Evolutionary conservation across 768 basidiomycete species (phyloP).

Genomic region (Daedalea quercina): DNA sequence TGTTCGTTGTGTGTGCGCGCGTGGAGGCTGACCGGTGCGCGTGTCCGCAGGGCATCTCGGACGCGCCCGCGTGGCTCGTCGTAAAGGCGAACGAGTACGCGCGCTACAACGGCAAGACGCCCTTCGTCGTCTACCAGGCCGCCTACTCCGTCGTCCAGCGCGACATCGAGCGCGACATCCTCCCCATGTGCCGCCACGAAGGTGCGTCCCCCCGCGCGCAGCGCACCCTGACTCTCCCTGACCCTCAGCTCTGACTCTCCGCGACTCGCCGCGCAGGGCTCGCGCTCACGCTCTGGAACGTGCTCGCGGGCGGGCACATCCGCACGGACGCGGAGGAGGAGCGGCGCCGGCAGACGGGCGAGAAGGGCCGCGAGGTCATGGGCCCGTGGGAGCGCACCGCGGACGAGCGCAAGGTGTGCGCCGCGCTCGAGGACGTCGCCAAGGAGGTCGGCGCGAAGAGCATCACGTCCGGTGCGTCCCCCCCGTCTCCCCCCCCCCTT

Average conservation of each 20-base stretch:
- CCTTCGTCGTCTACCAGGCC: slow-evolving; percentile 40
- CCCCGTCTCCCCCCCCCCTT: background rate
- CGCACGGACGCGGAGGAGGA: slow-evolving; percentile 20
- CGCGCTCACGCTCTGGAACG: slow-evolving; percentile 16
- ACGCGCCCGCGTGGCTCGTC: slow-evolving; percentile 32
- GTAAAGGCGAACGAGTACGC: slow-evolving; percentile 33
- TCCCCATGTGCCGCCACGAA: slow-evolving; percentile 24
- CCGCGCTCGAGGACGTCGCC: slow-evolving; percentile 44
- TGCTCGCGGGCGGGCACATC: slow-evolving; percentile 13
- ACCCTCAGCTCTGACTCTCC: background rate
- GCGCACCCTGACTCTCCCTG: background rate
- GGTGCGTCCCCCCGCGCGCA: slow-evolving; percentile 17
- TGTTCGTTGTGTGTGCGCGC: background rate
- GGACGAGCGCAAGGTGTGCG: slow-evolving; percentile 33
- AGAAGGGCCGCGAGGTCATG: slow-evolving; percentile 25
- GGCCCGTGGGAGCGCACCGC: slow-evolving; percentile 40
- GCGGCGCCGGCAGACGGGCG: slow-evolving; percentile 16
- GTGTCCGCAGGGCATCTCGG: slow-evolving; percentile 18
- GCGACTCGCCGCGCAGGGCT: slow-evolving; percentile 10
- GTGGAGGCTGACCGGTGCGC: background rate
- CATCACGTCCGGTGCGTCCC: slow-evolving; percentile 36
- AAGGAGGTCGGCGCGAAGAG: slow-evolving; percentile 40
- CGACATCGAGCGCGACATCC: slow-evolving; percentile 38
- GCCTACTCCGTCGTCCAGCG: slow-evolving; percentile 25
- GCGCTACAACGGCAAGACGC: slow-evolving; percentile 31